phyloP scores from a whole-genome alignment of 805 yeast species.

The Ascoidea rubescens region DNA sequence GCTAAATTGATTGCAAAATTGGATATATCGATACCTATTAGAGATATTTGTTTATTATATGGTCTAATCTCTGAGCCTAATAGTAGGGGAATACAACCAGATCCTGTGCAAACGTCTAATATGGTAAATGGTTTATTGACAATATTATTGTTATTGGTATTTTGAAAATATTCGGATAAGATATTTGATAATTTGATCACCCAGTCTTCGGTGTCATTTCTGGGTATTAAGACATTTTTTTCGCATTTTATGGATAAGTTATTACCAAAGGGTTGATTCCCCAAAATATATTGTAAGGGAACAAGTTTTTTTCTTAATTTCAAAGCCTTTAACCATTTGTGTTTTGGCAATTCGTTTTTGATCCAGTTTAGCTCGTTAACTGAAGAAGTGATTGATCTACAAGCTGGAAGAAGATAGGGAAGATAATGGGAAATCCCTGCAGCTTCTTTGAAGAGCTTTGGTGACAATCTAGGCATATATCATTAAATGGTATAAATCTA shows the following conservation, averaged over 20 bases:
- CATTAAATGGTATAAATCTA: too few relatives aligned
- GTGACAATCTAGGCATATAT: conserved; percentile 8
- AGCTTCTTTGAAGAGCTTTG: not conserved
- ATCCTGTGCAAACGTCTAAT: conserved; percentile 73
- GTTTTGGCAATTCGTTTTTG: conserved; percentile 33
- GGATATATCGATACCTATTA: conserved; percentile 46
- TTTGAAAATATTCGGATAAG: conserved; percentile 1
- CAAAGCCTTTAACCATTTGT: conserved; percentile 33
- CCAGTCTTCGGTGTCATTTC: conserved; percentile 98
- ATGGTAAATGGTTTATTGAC: conserved; percentile 15
- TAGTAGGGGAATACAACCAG: conserved; percentile 71
- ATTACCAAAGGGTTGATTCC: conserved; percentile 76
- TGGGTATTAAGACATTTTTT: conserved; percentile 66
- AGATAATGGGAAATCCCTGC: not conserved
- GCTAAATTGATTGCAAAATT: conserved; percentile 38
- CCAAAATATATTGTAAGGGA: conserved; percentile 79
- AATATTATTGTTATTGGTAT: conserved; percentile 1
- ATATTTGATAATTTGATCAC: conserved; percentile 24
- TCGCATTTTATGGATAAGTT: conserved; percentile 41
- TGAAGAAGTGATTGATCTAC: conserved; percentile 24
- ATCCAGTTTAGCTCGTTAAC: conserved; percentile 55
- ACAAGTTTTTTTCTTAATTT: conserved; percentile 17
- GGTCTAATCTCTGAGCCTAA: conserved; percentile 19
- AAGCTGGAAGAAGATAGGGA: conserved; percentile 11
- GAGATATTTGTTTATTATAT: conserved; percentile 7